Conservation (phyloP, 495 filamentous ascomycete genomes). For the Aspergillus nanangensis region DNA sequence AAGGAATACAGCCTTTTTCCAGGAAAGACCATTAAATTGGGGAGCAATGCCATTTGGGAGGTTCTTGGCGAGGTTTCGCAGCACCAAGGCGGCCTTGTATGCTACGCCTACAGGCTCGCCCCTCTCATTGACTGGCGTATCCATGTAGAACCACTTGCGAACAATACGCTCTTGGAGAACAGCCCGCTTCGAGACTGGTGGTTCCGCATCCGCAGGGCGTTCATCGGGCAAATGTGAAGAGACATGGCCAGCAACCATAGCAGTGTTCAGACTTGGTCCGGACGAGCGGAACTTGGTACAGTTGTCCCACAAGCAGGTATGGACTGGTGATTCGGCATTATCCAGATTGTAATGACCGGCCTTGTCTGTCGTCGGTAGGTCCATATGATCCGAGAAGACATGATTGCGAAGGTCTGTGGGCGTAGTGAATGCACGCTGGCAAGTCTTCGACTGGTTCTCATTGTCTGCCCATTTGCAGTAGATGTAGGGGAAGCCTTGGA, state of each 20-base stretch:
- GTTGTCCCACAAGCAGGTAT: slow-evolving; percentile 35
- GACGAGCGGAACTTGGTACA: slow-evolving; percentile 36
- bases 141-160: slow-evolving; percentile 45
- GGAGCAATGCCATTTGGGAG: slow-evolving; percentile 43
- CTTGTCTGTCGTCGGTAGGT: slow-evolving; percentile 47
- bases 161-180: slow-evolving; percentile 40
- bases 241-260: slow-evolving; percentile 41
- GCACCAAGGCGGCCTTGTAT: slow-evolving; percentile 74
- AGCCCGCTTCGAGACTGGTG: slow-evolving; percentile 34
- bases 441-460: slow-evolving; percentile 33
- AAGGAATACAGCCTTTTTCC: slow-evolving; percentile 40
- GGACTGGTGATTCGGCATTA: slow-evolving; percentile 33
- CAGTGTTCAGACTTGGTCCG: slow-evolving; percentile 36
- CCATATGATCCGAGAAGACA: slow-evolving; percentile 64
- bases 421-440: slow-evolving; percentile 61
- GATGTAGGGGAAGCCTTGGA: slow-evolving; percentile 53
- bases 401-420: slow-evolving; percentile 67
- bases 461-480: slow-evolving; percentile 54
- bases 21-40: slow-evolving; percentile 28
- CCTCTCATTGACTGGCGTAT: slow-evolving; percentile 77
- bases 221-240: slow-evolving; percentile 51
- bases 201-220: slow-evolving; percentile 41
- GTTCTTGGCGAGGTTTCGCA: slow-evolving; percentile 84
- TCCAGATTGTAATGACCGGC: slow-evolving; percentile 45
- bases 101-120: slow-evolving; percentile 80